Conservation (phyloP, 148 eudicot genomes). For the Heliamphora exappendiculata region DNA sequence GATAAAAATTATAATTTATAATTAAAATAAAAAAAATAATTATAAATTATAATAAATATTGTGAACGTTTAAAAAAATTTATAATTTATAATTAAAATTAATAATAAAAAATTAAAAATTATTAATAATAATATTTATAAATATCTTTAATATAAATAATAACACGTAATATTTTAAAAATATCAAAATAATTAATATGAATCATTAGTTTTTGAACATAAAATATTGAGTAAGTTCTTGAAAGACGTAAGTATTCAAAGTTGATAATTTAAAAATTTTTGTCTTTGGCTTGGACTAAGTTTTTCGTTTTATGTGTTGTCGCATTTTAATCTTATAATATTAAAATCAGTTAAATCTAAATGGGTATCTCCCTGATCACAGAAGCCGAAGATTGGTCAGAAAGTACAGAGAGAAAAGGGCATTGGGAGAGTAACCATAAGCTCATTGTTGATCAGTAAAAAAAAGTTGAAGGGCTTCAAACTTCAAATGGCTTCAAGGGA, state of each 20-base stretch:
- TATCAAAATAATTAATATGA: too few relatives aligned
- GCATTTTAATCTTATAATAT: constrained; percentile 1
- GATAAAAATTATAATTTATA: too few relatives aligned
- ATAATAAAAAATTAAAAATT: too few relatives aligned
- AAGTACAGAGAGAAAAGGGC: constrained; percentile 8
- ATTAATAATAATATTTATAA: too few relatives aligned
- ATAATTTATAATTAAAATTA: too few relatives aligned
- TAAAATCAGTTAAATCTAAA: constrained; percentile 5
- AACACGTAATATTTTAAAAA: too few relatives aligned
- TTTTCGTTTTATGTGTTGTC: constrained; percentile 37
- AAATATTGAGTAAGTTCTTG: constrained; percentile 16
- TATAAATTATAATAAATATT: too few relatives aligned
- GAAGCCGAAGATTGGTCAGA: constrained; percentile 35
- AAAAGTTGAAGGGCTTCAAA: too few relatives aligned
- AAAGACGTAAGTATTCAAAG: constrained; percentile 30
- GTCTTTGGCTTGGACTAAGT: constrained; percentile 17
- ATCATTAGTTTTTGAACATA: constrained; percentile 31
- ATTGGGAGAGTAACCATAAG: constrained; percentile 26
- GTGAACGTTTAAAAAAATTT: too few relatives aligned
- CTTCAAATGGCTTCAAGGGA: too few relatives aligned
- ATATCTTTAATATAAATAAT: too few relatives aligned
- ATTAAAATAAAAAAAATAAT: too few relatives aligned
- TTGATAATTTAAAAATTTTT: constrained; percentile 15
- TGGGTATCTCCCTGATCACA: constrained; percentile 19
- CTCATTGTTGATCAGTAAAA: constrained; percentile 11